Evolutionary conservation across 1,139 yeast species (phyloP).

Genomic region (Protomyces pachydermus): DNA sequence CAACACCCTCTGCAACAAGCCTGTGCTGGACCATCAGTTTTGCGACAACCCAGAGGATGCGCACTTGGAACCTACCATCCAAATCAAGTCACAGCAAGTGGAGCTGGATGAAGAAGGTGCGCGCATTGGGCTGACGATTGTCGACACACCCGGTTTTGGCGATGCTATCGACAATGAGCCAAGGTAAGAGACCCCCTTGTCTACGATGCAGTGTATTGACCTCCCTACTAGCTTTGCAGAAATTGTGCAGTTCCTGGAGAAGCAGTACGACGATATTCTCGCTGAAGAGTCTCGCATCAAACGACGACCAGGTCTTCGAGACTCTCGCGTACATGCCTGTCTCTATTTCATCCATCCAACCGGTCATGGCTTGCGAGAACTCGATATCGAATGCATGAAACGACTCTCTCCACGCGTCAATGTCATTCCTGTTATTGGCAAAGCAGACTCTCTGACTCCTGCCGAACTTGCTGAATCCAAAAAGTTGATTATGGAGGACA

Average conservation of each 20-base stretch:
- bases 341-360: constrained; percentile 68
- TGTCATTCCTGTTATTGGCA: constrained; percentile 79
- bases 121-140: constrained; percentile 72
- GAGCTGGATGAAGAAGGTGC: constrained; percentile 52
- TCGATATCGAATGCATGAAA: constrained; percentile 72
- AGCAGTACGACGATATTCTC: constrained; percentile 85
- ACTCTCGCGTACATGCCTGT: constrained; percentile 68
- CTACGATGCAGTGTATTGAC: background rate
- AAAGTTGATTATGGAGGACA: constrained; percentile 61
- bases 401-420: constrained; percentile 75
- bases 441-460: constrained; percentile 80
- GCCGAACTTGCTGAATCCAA: constrained; percentile 67
- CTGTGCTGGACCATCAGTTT: constrained; percentile 48
- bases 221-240: constrained; percentile 50
- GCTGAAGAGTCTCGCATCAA: constrained; percentile 87
- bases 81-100: constrained; percentile 43
- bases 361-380: constrained; percentile 69
- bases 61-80: constrained; percentile 47
- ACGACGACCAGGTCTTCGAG: constrained; percentile 71
- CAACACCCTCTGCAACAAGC: constrained; percentile 83
- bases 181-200: constrained; percentile 25
- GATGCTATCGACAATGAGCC: constrained; percentile 70
- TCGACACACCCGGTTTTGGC: constrained; percentile 94
- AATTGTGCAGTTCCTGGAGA: constrained; percentile 70
- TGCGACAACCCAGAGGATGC: constrained; percentile 45